Conservation (phyloP, 129 eudicot species). For the Arctium minus region DNA sequence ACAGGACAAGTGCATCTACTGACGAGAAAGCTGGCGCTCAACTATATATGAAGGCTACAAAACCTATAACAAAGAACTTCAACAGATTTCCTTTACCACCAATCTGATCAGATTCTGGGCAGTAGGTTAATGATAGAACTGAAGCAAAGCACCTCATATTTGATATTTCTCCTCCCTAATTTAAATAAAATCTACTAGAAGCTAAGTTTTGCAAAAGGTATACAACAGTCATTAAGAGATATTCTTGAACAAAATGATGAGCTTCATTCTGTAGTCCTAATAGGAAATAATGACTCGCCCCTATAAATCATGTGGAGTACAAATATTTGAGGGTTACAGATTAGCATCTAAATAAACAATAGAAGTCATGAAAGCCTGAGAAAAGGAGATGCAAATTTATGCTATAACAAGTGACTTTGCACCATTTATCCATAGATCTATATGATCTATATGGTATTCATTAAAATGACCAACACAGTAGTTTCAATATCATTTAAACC, state of each 20-base stretch:
- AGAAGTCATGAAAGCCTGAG: neutral
- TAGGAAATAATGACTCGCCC: neutral
- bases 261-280: neutral
- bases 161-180: neutral
- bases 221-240: neutral
- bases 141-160: neutral
- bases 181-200: neutral
- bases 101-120: neutral
- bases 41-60: slow-evolving; percentile 7
- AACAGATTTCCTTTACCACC: slow-evolving; percentile 6
- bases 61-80: neutral
- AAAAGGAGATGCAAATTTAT: neutral
- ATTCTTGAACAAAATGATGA: neutral
- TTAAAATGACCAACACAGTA: neutral
- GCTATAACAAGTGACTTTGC: neutral
- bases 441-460: neutral
- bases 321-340: neutral
- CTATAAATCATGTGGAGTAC: neutral
- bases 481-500: neutral
- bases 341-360: neutral
- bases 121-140: slow-evolving; percentile 12
- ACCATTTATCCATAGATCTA: neutral
- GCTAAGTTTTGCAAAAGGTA: slow-evolving; percentile 2
- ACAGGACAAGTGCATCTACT: neutral
- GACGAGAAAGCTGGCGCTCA: neutral